phyloP scores from a whole-genome alignment of 257 asterid species.

The Solanum sejunctum region DNA sequence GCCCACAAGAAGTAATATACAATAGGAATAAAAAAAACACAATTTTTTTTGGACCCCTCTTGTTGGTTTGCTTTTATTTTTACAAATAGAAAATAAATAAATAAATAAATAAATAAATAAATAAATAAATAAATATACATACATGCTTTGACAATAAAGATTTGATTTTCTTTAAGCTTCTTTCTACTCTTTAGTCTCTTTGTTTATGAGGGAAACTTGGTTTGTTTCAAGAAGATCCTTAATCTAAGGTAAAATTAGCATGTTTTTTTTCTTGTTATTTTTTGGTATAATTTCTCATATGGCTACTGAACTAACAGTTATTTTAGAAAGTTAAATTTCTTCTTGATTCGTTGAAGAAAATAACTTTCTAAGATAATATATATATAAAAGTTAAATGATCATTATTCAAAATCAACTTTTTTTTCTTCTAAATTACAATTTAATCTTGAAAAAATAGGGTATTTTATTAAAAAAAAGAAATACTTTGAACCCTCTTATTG shows the following conservation, averaged over 20 bases:
- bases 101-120: too few species aligned
- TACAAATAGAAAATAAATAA: background rate
- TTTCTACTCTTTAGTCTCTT: background rate
- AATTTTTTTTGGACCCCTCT: constrained; percentile 20
- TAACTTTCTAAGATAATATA: too few species aligned
- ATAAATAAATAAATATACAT: background rate
- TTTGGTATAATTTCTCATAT: too few species aligned
- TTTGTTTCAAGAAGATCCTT: background rate
- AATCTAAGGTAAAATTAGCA: background rate
- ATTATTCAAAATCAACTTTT: too few species aligned
- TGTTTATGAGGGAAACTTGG: background rate
- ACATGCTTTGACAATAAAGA: constrained; percentile 26
- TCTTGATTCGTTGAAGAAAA: too few species aligned
- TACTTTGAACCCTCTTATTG: constrained; percentile 20
- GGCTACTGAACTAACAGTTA: too few species aligned
- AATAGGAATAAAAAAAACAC: background rate
- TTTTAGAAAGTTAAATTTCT: too few species aligned
- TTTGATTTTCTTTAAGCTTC: constrained; percentile 20
- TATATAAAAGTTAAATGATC: too few species aligned
- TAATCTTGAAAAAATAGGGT: too few species aligned
- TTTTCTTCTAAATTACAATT: too few species aligned
- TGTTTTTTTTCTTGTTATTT: background rate
- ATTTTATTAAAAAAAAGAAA: background rate
- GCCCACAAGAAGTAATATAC: background rate
- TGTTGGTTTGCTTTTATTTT: constrained; percentile 3